Conservation (phyloP, 371 early-diverging fungal genomes). For the Rhizopus arrhizus region DNA sequence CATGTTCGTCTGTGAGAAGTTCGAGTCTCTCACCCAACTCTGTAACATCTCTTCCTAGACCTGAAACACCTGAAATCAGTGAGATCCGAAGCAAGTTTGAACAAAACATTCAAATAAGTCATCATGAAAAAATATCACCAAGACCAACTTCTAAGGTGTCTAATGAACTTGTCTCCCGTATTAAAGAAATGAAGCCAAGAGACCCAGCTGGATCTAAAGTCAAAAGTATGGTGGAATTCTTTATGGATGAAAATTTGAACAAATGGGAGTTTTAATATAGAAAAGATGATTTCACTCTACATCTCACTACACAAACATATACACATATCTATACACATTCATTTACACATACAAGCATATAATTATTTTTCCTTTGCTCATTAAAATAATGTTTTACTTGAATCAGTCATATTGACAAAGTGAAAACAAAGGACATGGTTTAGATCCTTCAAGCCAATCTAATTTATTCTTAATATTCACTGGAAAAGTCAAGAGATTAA, state of each 20-base stretch:
- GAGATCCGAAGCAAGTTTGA: slow-evolving; percentile 39
- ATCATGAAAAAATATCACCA: background rate
- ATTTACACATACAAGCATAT: too few species aligned
- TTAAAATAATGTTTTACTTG: too few species aligned
- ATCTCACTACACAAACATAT: too few species aligned
- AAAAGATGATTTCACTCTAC: too few species aligned
- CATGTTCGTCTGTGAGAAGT: background rate
- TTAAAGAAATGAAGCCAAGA: slow-evolving; percentile 44
- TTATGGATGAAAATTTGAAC: slow-evolving; percentile 50
- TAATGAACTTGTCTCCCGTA: slow-evolving; percentile 27
- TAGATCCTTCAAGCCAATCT: too few species aligned
- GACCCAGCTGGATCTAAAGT: slow-evolving; percentile 39
- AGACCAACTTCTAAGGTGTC: slow-evolving; percentile 25
- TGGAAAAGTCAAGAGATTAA: too few species aligned
- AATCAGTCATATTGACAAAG: too few species aligned
- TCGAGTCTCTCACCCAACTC: slow-evolving; percentile 36
- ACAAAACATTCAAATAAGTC: slow-evolving; percentile 20
- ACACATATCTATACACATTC: too few species aligned
- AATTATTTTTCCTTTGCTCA: too few species aligned
- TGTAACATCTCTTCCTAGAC: slow-evolving; percentile 35
- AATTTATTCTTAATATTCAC: too few species aligned
- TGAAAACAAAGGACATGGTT: too few species aligned
- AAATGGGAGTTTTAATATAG: slow-evolving; percentile 43
- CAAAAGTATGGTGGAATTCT: slow-evolving; percentile 50
- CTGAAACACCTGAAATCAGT: slow-evolving; percentile 47